Conservation (phyloP, 306 rosid genomes). For the Adenanthera pavonina region DNA sequence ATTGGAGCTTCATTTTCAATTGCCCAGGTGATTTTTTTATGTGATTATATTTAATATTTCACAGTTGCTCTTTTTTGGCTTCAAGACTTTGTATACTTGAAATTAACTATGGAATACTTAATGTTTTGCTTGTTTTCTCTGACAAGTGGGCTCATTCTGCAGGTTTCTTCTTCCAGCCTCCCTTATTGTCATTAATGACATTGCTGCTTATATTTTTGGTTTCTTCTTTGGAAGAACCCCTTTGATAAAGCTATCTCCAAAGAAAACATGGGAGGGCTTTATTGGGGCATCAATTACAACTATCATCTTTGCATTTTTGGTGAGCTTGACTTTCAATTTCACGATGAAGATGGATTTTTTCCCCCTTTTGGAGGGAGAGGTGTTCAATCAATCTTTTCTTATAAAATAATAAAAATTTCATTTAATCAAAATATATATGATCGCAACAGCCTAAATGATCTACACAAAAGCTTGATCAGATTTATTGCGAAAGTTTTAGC, state of each 20-base stretch:
- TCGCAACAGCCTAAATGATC: constrained; percentile 35
- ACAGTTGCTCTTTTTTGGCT: not conserved
- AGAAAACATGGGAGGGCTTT: constrained; percentile 99
- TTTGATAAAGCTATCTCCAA: constrained; percentile 94
- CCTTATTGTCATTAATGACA: constrained; percentile 93
- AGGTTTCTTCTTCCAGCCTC: constrained; percentile 99
- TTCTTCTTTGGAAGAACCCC: constrained; percentile 98
- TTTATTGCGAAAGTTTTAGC: constrained; percentile 12
- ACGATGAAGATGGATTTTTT: constrained; percentile 19
- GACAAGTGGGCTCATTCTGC: constrained; percentile 43
- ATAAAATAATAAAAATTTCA: constrained; percentile 1
- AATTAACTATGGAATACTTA: constrained; percentile 20
- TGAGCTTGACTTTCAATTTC: constrained; percentile 51
- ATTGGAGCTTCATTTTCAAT: constrained; percentile 1
- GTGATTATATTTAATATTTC: not conserved
- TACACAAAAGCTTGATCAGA: constrained; percentile 18
- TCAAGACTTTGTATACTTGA: not conserved
- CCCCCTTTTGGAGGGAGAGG: not conserved
- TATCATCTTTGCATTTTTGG: constrained; percentile 93
- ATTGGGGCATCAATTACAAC: constrained; percentile 97
- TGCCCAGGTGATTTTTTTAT: not conserved
- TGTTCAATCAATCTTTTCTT: not conserved
- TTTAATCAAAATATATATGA: not conserved
- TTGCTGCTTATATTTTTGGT: constrained; percentile 90
- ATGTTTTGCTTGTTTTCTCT: constrained; percentile 34